Evolutionary conservation across 176 grass and related monocot species (phyloP), one percentile per base, ranked within the genome.

Genomic region (Alloteropsis semialata): DNA sequence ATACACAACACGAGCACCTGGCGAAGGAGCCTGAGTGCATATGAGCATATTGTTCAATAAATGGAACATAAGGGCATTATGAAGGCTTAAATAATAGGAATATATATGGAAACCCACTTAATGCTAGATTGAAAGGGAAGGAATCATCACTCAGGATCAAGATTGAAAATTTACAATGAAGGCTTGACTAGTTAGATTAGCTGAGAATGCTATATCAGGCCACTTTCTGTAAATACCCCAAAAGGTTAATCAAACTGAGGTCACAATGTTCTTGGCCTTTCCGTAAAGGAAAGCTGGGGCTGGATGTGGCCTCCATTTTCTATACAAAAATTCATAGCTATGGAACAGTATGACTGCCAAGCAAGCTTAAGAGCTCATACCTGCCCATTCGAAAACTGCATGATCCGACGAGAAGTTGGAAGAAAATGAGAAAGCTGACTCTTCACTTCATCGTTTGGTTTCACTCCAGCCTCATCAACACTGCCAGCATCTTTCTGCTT

Each of bases 371-470:
- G 77, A 27, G 49, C 32, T 72, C 68, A 45, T 93, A 97, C 94
- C 91, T 93, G 86, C 69, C 88, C 94, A 83, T 93, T 97, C 29
- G 94, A 97, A 84, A 97, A 97, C 62, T 97, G 94, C 94, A 97
- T 88, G 50, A 97, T 97, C 69, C 94, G 84, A 22, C 81, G 94
- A 87, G 94, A 97, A 49, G 94, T 97, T 69, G 91, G 94, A 79
- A 93, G 91, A 91, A 97, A 97, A 82, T 97, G 78, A 76, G 94
- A 97, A 82, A 93, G 36, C n/a, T 93, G 86, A 72, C 88, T 91
- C 87, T 93, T 97, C 34, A 87, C 19, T 55, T 88, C 69, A 81
- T 83, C 84, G 6, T 70, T 76, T 74, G 82, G 58, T 74, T 85
- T 83, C 28, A 39, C 75, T 81, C 65, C 76, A 89, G 36, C 37